Percentiles rank a stretch among this genome's conserved stretches.
Conservation (phyloP, 1,284 basidiomycete genomes). For the Moesziomyces sp. region DNA sequence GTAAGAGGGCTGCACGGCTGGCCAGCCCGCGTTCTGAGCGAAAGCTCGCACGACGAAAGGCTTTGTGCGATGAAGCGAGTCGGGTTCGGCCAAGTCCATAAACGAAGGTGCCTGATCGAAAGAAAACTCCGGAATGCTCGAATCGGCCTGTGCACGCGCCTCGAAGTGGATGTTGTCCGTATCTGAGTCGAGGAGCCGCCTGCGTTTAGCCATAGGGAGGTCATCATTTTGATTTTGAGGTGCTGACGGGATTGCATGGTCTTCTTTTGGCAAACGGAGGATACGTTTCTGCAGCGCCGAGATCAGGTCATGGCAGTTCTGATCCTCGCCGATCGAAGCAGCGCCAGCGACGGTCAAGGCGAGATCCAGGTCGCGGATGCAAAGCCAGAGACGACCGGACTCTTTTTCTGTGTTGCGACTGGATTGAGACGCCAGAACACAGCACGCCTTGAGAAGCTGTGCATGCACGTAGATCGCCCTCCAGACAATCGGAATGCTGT, state of each 20-base stretch:
- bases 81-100: conserved; percentile 11
- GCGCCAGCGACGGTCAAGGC: conserved; percentile 85
- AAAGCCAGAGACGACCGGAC: background rate
- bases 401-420: background rate
- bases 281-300: conserved; percentile 61
- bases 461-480: conserved; percentile 70
- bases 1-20: conserved; percentile 73
- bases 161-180: background rate
- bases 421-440: conserved; percentile 12
- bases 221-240: background rate
- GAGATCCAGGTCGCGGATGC: conserved; percentile 76
- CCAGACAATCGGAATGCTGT: conserved; percentile 67
- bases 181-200: background rate
- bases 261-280: background rate
- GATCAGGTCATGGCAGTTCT: conserved; percentile 62
- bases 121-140: conserved; percentile 10
- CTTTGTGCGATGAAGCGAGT: conserved; percentile 2
- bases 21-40: conserved; percentile 72
- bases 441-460: conserved; percentile 33
- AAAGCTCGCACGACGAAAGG: conserved; percentile 82
- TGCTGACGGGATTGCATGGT: background rate
- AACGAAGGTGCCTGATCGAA: conserved; percentile 32
- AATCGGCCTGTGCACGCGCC: conserved; percentile 13
- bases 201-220: conserved; percentile 8
- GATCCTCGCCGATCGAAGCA: conserved; percentile 15